Evolutionary conservation across 495 filamentous ascomycete genomes (phyloP).

Genomic region (Xylaria castorea): DNA sequence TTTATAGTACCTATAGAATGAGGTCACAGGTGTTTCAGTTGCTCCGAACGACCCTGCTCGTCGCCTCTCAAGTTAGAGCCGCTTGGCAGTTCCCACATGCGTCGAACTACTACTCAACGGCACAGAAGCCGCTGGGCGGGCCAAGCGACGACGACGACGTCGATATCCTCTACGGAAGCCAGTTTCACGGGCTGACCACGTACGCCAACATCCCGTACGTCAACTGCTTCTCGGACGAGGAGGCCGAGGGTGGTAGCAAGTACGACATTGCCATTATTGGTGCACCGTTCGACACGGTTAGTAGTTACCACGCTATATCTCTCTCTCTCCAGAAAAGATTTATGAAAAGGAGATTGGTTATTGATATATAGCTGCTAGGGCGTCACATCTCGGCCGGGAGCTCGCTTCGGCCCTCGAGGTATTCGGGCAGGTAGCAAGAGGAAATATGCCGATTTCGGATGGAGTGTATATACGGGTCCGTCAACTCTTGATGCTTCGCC

Average conservation of each 20-base stretch:
- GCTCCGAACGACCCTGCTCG: not conserved
- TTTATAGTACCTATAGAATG: not conserved
- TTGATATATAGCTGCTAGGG: conserved; percentile 31
- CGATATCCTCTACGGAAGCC: conserved; percentile 40
- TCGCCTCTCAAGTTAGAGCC: not conserved
- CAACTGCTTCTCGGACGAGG: conserved; percentile 74
- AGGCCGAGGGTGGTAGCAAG: conserved; percentile 63
- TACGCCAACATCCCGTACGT: conserved; percentile 81
- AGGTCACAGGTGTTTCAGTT: not conserved
- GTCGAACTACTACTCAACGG: conserved; percentile 3
- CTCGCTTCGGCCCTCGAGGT: conserved; percentile 80
- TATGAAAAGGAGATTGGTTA: not conserved
- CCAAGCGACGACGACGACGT: conserved; percentile 36
- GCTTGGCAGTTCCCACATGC: conserved; percentile 37
- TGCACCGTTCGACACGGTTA: conserved; percentile 59
- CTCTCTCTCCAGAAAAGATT: not conserved
- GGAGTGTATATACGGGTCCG: conserved; percentile 44
- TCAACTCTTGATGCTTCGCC: not conserved
- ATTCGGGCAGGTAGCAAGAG: conserved; percentile 72
- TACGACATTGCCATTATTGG: conserved; percentile 88
- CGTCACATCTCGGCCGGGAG: conserved; percentile 66
- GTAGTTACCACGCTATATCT: conserved; percentile 9
- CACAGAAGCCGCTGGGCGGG: conserved; percentile 28
- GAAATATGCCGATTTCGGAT: conserved; percentile 34
- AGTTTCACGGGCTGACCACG: conserved; percentile 73